Conservation (phyloP, 208 protist genomes). For the Acanthamoeba lugdunensis region DNA sequence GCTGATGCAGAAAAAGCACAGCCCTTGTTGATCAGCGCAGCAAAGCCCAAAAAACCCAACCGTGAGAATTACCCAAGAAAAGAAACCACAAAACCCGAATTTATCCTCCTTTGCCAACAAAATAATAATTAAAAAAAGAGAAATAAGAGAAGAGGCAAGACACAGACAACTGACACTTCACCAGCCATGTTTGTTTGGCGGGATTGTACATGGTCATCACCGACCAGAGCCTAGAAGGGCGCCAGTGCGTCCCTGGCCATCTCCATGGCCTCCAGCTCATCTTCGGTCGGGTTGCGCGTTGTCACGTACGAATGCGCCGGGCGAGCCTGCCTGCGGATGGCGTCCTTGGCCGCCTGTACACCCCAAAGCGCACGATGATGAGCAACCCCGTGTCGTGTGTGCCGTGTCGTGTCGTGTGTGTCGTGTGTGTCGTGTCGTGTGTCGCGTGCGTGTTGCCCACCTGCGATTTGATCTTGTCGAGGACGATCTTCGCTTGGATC, state of each 20-base stretch:
- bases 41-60: background rate
- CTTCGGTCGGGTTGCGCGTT: conserved; percentile 3
- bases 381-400: background rate
- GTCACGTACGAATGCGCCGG: conserved; percentile 1
- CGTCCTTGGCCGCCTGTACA: background rate
- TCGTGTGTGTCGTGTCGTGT: background rate
- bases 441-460: background rate
- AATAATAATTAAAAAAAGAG: background rate
- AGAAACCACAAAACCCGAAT: background rate
- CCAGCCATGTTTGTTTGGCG: background rate
- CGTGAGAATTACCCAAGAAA: conserved; percentile 45
- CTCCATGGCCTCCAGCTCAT: conserved; percentile 4
- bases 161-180: no score
- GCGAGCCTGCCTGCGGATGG: conserved; percentile 10
- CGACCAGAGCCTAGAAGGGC: background rate
- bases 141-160: background rate
- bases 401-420: background rate
- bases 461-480: conserved; percentile 62
- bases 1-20: background rate
- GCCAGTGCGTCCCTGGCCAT: background rate
- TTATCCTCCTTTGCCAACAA: background rate
- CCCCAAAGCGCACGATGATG: background rate
- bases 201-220: background rate
- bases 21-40: background rate
- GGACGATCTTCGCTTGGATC: background rate